Conservation (phyloP, 257 asterid genomes). For the Prunella vulgaris region DNA sequence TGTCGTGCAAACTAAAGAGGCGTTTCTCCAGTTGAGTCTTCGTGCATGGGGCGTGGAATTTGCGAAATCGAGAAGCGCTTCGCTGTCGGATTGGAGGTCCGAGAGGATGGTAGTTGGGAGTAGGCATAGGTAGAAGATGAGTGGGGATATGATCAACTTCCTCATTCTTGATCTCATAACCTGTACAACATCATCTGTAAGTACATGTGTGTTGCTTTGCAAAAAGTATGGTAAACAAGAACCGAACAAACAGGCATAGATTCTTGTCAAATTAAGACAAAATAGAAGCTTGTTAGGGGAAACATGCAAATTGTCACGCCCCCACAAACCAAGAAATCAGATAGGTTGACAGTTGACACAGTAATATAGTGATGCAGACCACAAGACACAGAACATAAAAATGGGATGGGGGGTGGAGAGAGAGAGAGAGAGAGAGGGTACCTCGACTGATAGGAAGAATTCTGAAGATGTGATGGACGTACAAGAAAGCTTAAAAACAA, state of each 20-base stretch:
- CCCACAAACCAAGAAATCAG: conserved; percentile 11
- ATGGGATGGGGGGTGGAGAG: too few relatives aligned
- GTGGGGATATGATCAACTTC: conserved; percentile 25
- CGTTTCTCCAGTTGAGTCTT: conserved; percentile 47
- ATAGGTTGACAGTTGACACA: conserved; percentile 13
- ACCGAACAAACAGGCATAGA: not conserved
- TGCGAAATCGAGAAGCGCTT: conserved; percentile 69
- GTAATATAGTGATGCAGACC: not conserved
- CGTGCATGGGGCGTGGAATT: conserved; percentile 48
- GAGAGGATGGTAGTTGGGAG: conserved; percentile 17
- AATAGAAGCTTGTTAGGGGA: not conserved
- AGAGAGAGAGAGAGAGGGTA: not conserved
- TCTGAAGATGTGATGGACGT: conserved; percentile 7
- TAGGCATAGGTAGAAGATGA: conserved; percentile 19
- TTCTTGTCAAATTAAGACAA: not conserved
- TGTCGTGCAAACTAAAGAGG: conserved; percentile 45
- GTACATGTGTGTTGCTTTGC: not conserved
- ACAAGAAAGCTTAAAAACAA: conserved; percentile 28
- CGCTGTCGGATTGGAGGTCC: conserved; percentile 57
- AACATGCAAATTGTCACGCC: not conserved
- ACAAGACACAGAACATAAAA: too few relatives aligned
- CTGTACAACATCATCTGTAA: not conserved
- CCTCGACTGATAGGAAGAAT: conserved; percentile 20
- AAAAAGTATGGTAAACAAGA: not conserved
- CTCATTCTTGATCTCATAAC: conserved; percentile 22